Conservation (phyloP, 176 grass and related monocot genomes). For the Calamus simplicifolius region DNA sequence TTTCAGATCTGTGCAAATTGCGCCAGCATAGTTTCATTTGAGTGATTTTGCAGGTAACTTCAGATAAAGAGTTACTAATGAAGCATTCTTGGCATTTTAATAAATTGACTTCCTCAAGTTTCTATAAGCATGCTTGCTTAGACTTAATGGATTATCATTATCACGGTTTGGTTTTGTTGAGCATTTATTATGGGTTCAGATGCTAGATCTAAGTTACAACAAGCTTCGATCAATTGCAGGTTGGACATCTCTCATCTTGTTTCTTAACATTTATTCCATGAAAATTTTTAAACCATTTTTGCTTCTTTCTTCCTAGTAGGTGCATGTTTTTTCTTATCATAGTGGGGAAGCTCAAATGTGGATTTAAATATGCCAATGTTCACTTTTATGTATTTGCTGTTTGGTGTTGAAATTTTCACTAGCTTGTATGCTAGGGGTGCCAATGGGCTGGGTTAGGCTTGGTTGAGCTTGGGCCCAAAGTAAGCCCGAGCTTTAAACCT, state of each 20-base stretch:
- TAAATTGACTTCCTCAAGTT: slow-evolving; percentile 27
- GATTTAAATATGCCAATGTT: too few relatives aligned
- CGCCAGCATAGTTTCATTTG: slow-evolving; percentile 1
- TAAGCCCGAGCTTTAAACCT: too few relatives aligned
- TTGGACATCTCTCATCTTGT: slow-evolving; percentile 12
- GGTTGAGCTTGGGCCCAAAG: too few relatives aligned
- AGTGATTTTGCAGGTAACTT: slow-evolving; percentile 59
- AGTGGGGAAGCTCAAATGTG: too few relatives aligned
- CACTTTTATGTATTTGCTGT: too few relatives aligned
- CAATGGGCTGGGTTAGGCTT: too few relatives aligned
- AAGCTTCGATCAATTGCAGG: slow-evolving; percentile 66
- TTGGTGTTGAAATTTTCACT: too few relatives aligned
- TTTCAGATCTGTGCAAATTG: background rate
- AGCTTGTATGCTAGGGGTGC: too few relatives aligned
- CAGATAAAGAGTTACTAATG: slow-evolving; percentile 40
- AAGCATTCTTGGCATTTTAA: slow-evolving; percentile 49
- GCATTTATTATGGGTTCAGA: slow-evolving; percentile 74
- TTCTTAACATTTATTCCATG: too few relatives aligned
- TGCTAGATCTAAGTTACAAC: slow-evolving; percentile 88
- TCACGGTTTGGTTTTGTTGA: slow-evolving; percentile 61
- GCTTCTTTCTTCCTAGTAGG: too few relatives aligned
- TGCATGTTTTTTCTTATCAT: too few relatives aligned
- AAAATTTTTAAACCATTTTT: too few relatives aligned
- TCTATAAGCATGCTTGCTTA: slow-evolving; percentile 29
- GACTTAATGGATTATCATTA: slow-evolving; percentile 45